Evolutionary conservation across 495 filamentous ascomycete genomes (phyloP).

Genomic region (Coniosporium apollinis): DNA sequence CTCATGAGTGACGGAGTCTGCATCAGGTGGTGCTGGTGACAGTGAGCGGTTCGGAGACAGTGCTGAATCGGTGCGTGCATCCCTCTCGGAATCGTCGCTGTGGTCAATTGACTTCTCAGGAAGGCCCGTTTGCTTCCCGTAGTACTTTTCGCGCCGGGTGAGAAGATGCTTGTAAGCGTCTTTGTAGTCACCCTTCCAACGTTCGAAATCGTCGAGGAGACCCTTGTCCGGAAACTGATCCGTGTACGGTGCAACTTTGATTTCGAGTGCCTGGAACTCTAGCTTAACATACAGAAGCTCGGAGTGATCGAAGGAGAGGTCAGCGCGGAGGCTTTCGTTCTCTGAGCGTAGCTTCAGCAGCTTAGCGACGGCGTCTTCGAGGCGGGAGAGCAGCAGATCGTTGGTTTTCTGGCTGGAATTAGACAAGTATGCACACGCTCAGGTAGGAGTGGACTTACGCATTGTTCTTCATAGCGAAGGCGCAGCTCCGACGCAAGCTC

Average conservation of each 20-base stretch:
- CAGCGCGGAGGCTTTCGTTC: conserved; percentile 8
- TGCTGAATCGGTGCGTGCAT: not conserved
- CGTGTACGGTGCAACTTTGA: conserved; percentile 5
- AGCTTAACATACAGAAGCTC: conserved; percentile 19
- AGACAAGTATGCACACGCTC: no score
- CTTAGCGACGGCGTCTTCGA: conserved; percentile 4
- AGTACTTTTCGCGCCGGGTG: not conserved
- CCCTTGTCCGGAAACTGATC: conserved; percentile 2
- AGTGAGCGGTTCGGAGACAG: not conserved
- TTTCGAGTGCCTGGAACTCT: conserved; percentile 13
- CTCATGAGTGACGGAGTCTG: not conserved
- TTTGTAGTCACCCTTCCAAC: conserved; percentile 10
- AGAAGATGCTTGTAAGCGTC: conserved; percentile 5
- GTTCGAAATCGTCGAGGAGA: conserved; percentile 4
- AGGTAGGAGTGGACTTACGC: no score
- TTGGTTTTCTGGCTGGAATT: no score
- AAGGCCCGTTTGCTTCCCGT: conserved; percentile 1
- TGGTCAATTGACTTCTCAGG: no score
- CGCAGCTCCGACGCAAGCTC: conserved; percentile 8
- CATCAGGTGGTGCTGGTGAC: not conserved
- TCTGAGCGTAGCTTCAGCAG: conserved; percentile 7
- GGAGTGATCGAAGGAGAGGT: conserved; percentile 13
- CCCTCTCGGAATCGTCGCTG: no score
- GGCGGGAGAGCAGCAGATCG: conserved; percentile 4
- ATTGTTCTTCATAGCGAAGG: conserved; percentile 12